These are phyloP conservation scores for Kuraishia capsulata DNA, from an alignment of 805 yeast genomes.

Conservation along the genomic window DNA sequence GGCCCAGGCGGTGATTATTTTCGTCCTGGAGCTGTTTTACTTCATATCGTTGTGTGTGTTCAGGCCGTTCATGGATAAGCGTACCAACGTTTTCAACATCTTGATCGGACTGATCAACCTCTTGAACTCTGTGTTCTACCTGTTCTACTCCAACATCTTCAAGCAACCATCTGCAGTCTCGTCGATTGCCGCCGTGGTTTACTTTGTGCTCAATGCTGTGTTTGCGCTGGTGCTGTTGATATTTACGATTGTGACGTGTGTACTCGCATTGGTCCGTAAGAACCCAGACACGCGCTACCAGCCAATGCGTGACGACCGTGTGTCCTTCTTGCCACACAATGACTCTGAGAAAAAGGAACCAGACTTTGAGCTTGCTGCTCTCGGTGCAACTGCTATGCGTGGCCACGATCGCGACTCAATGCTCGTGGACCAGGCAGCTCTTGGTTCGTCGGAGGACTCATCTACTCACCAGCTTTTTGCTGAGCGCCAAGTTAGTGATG, in stretches of 20 bases:
- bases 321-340: conserved; percentile 75
- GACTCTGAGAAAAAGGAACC: conserved; percentile 21
- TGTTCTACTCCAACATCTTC: conserved; percentile 82
- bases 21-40: conserved; percentile 67
- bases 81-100: conserved; percentile 91
- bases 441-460: conserved; percentile 22
- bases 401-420: conserved; percentile 38
- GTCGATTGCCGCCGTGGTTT: conserved; percentile 84
- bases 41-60: conserved; percentile 55
- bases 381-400: conserved; percentile 62
- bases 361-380: conserved; percentile 60
- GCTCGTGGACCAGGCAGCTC: conserved; percentile 22
- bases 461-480: conserved; percentile 16
- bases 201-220: conserved; percentile 82
- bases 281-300: conserved; percentile 94
- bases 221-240: conserved; percentile 76
- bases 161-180: conserved; percentile 82
- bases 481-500: conserved; percentile 15
- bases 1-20: conserved; percentile 69
- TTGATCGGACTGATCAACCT: conserved; percentile 72
- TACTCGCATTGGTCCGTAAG: conserved; percentile 73
- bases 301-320: conserved; percentile 95
- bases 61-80: conserved; percentile 89
- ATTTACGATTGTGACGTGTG: conserved; percentile 82
- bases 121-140: conserved; percentile 75